Evolutionary conservation across 352 stramenopile species (phyloP), one percentile per base, ranked within the genome.

Genomic region (Globisporangium mamillatum): DNA sequence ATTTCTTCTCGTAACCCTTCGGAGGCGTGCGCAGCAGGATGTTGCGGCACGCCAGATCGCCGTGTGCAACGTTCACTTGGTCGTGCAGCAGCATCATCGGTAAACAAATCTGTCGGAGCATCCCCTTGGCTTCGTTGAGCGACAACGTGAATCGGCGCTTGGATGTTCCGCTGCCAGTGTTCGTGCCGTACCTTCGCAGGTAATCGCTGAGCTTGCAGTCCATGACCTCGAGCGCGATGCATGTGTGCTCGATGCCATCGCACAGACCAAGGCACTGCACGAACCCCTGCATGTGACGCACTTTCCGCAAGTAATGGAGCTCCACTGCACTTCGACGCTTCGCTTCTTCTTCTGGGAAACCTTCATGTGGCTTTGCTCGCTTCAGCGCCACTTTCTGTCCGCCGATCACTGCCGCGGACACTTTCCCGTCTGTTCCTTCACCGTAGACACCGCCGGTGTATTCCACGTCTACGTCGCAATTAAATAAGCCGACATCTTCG

Each of bases 141-240:
- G 83, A 80, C 8, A 93, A 68, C 3, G 83, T 91, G 60, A 81
- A 90, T 3, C 82, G 75, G 3, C 85, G 85, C 50, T 87, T 81
- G 22, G 75, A 79, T 18, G 64, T 53, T 18, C 71, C 67, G 44
- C 63, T 57, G 2, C 76, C 46, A 24, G 64, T 69, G 41, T 59
- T 74, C 22, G 75, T 75, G 6, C 86, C 85, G 59, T 93, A 91
- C 36, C 81, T 72, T 60, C 87, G 75, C 73, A 93, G 74, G 69
- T 95, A 95, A 67, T 95, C 87, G 64, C 87, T 95, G 14, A 95
- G 75, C 63, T 95, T 95, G 72, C 87, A 93, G 64, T 95, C 86
- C 85, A 95, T 91, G n/a, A 95, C 87, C 65, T 95, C 87, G 7
- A 95, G 69, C 1, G 87, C 87, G 38, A 95, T 95, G 63, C 87